Base-by-base conservation (phyloP, 305 asterid species). In the Euphrasia arctica region DNA sequence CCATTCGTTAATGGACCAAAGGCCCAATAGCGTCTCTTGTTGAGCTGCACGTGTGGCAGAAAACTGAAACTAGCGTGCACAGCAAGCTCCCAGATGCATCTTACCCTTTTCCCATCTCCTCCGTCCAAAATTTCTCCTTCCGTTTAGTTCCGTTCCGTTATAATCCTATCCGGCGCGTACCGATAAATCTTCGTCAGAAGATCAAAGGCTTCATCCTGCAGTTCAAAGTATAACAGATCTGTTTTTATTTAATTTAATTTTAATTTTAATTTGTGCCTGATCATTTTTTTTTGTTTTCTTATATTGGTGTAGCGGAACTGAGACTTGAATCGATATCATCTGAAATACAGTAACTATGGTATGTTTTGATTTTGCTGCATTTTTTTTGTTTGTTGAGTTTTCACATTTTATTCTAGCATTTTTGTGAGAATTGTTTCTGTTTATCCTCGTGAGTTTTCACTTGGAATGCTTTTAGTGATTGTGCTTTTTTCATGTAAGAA, bases 261-360 rank as follows among this genome's bases (percentile, higher is more conserved):
- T 18, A 18, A 18, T 18, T 32, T 59, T 60, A 13, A 9, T 12
- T n/a, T 4, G 62, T 63, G 52, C 48, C 72, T 60, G 15, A 68
- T 31, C 34, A 9, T 15, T 55, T 29, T 4, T 65, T 62, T 55
- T 60, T 69, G 1, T 55, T n/a, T 29, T 18, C 22, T 18, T 18
- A 9, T 62, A 11, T 28, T 55, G 43, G 54, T 64, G 18, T 10
- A 73, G 82, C 66, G 36, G 56, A 66, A 54, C 65, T 51, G 66
- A n/a, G 72, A 11, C 12, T 36, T 41, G 61, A 34, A 14, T 42
- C 74, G 65, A 65, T 60, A 59, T 42, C 45, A n/a, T 58, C 66
- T 56, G 63, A 55, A 51, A n/a, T 64, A 31, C 57, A 74, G 61
- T 65, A 71, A 71, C 61, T 62, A 78, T 78, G 82, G 82, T 78